These are phyloP conservation scores for Hura crepitans DNA, from an alignment of 441 rosid species.

Conservation along the genomic window DNA sequence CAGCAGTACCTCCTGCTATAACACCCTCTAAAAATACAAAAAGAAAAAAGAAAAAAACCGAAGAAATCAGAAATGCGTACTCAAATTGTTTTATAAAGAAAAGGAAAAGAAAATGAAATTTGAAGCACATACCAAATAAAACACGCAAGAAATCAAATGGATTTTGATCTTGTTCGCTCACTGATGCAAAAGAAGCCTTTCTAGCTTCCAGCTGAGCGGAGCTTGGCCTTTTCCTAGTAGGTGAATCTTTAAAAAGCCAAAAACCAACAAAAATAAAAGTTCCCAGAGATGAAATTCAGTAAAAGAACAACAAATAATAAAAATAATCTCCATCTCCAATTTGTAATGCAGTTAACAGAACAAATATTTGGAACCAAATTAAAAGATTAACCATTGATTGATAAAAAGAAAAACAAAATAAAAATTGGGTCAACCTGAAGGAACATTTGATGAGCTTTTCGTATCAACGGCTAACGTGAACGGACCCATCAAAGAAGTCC, in stretches of 20 bases:
- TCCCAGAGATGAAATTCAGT: not conserved
- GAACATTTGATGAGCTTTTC: slow-evolving; percentile 22
- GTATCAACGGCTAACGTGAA: slow-evolving; percentile 21
- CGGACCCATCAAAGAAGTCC: slow-evolving; percentile 22
- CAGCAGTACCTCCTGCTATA: slow-evolving; percentile 53
- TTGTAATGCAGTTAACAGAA: not conserved
- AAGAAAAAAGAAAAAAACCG: too few species aligned
- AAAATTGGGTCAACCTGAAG: slow-evolving; percentile 13
- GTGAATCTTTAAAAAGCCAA: slow-evolving; percentile 47
- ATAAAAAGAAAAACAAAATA: not conserved
- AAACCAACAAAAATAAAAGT: not conserved
- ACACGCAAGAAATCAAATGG: slow-evolving; percentile 77
- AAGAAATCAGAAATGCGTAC: slow-evolving; percentile 12
- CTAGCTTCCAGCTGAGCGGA: slow-evolving; percentile 38
- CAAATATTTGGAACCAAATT: not conserved
- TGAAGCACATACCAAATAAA: slow-evolving; percentile 56
- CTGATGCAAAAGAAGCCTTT: slow-evolving; percentile 59
- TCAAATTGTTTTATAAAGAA: not conserved
- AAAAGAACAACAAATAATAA: not conserved
- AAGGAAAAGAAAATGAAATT: not conserved
- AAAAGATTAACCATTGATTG: not conserved
- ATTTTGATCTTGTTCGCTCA: slow-evolving; percentile 48
- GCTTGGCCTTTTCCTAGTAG: slow-evolving; percentile 37
- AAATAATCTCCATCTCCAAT: not conserved
- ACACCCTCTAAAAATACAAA: slow-evolving; percentile 72